Base-by-base conservation (phyloP, 2,329 filamentous ascomycete genomes). In the Venturia nashicola region DNA sequence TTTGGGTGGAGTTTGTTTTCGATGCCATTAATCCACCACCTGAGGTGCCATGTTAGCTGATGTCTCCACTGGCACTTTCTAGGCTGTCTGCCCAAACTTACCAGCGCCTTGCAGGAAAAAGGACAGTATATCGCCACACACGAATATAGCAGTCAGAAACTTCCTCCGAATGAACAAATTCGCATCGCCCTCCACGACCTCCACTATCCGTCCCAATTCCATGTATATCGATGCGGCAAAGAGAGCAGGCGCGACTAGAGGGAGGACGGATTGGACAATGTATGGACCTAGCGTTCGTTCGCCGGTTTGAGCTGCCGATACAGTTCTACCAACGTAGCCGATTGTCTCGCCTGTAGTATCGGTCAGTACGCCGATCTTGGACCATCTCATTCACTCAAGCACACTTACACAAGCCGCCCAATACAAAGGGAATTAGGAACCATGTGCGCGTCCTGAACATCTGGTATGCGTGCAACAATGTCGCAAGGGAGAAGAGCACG, bases 161-260 rank as follows among this genome's bases (percentile, higher is more conserved):
- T 70, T 71, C 1, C 75, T 71, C 2, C 74, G 73, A 65, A 80
- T 77, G 68, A 79, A 72, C 4, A 78, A 72, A 9, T 72, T 71
- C 9, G 74, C 70, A 64, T 79, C 78, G 40, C 70, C 76, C 8
- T 76, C 69, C 6, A 76, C 70, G 46, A 75, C 68, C 27, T 73
- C 71, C 16, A 81, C 76, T 44, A 81, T 73, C 9, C 79, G 76
- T 40, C 75, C 77, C 44, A 81, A 75, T 18, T 75, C 72, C 71
- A 80, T 82, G 68, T 82, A 82, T 66, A 80, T 77, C 0, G 76
- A 75, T 16, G 80, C 80, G 20, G 79, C 79, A 66, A 80, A 77
- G 61, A 81, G 76, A 3, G 77, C 76, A 1, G 79, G 80, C 1
- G 76, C 78, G 32, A 82, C 73, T 5, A 82, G 74, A 59, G 80